phyloP scores from a whole-genome alignment of 106 monocot species.

The Dioscorea alata region DNA sequence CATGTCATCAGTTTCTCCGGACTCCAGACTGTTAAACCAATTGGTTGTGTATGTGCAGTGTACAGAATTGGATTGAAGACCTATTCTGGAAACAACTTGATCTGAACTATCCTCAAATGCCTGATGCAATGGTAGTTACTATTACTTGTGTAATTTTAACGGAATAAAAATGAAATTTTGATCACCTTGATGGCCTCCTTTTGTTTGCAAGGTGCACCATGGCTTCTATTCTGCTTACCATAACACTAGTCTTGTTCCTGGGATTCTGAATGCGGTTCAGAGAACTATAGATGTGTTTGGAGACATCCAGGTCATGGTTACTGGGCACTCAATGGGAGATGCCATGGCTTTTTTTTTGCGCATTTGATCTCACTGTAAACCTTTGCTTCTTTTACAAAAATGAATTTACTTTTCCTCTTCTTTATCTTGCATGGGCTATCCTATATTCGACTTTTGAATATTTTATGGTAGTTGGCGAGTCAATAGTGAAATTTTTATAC shows the following conservation, averaged over 20 bases:
- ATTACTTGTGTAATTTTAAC: not conserved
- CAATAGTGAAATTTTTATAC: too few relatives aligned
- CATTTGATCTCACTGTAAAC: slow-evolving; percentile 80
- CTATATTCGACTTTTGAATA: too few relatives aligned
- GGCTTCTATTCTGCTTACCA: slow-evolving; percentile 96
- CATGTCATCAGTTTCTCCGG: too few relatives aligned
- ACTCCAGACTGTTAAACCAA: too few relatives aligned
- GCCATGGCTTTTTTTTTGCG: slow-evolving; percentile 95
- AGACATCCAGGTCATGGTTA: slow-evolving; percentile 57
- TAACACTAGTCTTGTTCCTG: slow-evolving; percentile 69
- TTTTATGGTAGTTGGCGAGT: too few relatives aligned
- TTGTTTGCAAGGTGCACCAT: slow-evolving; percentile 63
- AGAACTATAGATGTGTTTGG: slow-evolving; percentile 54
- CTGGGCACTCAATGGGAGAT: slow-evolving; percentile 97
- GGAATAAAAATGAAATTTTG: not conserved
- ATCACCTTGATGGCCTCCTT: not conserved
- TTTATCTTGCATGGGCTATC: too few relatives aligned
- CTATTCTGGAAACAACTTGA: slow-evolving; percentile 94
- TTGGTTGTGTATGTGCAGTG: slow-evolving; percentile 28
- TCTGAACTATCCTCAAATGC: slow-evolving; percentile 66
- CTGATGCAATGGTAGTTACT: slow-evolving; percentile 72
- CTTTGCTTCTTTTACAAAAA: too few relatives aligned
- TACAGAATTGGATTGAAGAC: slow-evolving; percentile 96
- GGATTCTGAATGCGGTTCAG: slow-evolving; percentile 55
- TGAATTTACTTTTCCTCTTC: too few relatives aligned